Base-by-base conservation (phyloP, 257 asterid species). In the Apocynum venetum region DNA sequence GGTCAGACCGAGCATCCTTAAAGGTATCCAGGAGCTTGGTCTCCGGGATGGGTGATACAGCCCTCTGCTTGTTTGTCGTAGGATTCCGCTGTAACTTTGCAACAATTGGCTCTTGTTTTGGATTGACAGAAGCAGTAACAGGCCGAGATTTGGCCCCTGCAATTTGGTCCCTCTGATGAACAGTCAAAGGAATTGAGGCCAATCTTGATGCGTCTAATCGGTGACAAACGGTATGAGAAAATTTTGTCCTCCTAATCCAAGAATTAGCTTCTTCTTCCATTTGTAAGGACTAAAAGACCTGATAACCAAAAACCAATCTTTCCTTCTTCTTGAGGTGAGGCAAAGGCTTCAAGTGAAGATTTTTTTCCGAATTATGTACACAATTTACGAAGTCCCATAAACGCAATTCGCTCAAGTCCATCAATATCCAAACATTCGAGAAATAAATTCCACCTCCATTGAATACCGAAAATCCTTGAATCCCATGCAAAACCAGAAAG, bases 191-290 rank as follows among this genome's bases (percentile, higher is more conserved):
- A 83, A 84, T 64, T 65, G 89, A 80, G 80, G 83, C 80, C 82
- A 92, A 83, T 81, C 88, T 84, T 47, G 93, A 83, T 65, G 92
- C 25, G 80, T 92, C 97, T 35, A 92, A 72, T 77, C 98, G 89
- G 86, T 92, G 96, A 77, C 88, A 94, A 74, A 94, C 85, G 11
- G 98, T 94, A 67, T 91, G 94, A 43, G 98, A 92, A 83, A 80
- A 94, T 9, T 92, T 91, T 15, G 98, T 72, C 82, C 98, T 87
- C 89, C 98, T 89, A 57, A 94, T 84, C 98, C 98, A 94, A 81
- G 97, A 94, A 88, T 70, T 81, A 69, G 81, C 85, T 77, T 92
- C 96, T 76, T 90, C 98, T 61, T 94, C 97, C 98, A 94, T 94
- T 71, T 36, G 71, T 71, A 10, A 41, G 60, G 35, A 75, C 74